Percentiles rank a stretch among this genome's conserved stretches.
Conservation (phyloP, 306 rosid genomes). For the Argentina anserina region DNA sequence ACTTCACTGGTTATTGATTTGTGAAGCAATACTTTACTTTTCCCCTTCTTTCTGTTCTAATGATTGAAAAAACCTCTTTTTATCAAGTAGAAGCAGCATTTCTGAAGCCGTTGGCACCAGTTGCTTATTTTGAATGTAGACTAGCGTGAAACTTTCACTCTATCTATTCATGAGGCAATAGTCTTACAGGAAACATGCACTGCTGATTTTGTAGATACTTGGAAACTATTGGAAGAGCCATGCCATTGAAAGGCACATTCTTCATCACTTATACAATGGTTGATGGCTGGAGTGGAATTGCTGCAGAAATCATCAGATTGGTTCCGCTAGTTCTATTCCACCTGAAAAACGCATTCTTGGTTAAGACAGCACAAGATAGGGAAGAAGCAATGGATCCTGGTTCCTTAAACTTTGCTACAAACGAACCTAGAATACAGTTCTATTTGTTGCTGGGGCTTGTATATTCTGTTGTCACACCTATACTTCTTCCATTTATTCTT, state of each 20-base stretch:
- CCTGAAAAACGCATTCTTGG: constrained; percentile 78
- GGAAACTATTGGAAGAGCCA: constrained; percentile 68
- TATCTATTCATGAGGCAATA: constrained; percentile 15
- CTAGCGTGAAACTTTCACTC: neutral
- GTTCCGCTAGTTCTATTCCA: constrained; percentile 58
- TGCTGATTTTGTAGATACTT: constrained; percentile 54
- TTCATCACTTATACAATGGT: constrained; percentile 90
- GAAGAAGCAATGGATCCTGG: constrained; percentile 86
- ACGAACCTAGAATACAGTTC: constrained; percentile 84
- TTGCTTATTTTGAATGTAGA: neutral
- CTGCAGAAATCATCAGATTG: constrained; percentile 77
- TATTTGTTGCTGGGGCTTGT: constrained; percentile 85
- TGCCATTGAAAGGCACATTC: constrained; percentile 96
- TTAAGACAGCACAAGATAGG: constrained; percentile 80
- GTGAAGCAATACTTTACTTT: neutral
- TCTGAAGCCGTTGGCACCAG: neutral
- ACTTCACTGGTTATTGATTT: neutral
- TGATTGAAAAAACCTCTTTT: neutral
- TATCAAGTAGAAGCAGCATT: neutral
- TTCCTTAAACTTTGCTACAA: constrained; percentile 51
- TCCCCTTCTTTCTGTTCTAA: neutral
- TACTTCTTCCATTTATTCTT: constrained; percentile 79
- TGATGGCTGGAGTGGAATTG: constrained; percentile 95
- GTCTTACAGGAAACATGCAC: constrained; percentile 22
- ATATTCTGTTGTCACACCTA: constrained; percentile 78